Conservation (phyloP, 139 green algal species). For the Axilococcus clingmanii region DNA sequence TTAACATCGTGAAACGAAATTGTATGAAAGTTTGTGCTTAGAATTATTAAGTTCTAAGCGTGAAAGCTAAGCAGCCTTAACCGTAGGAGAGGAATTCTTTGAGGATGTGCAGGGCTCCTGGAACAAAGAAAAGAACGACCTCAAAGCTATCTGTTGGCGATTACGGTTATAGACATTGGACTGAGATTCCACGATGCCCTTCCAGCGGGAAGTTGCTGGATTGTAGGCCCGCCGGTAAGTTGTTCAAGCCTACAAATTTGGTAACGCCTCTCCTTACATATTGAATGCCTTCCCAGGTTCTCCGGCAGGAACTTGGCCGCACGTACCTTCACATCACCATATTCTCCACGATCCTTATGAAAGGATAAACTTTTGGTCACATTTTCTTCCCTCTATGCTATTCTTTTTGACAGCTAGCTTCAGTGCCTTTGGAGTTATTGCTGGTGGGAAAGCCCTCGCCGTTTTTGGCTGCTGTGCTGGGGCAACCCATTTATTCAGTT, state of each 20-base stretch:
- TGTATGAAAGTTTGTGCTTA: no score
- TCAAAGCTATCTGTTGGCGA: no score
- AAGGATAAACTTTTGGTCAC: constrained; percentile 75
- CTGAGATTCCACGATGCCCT: not conserved
- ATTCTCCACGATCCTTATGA: constrained; percentile 70
- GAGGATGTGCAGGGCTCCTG: no score
- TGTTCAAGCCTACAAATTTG: no score
- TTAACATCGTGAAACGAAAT: no score
- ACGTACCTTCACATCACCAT: constrained; percentile 48
- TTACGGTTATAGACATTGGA: no score
- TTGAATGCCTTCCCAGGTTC: no score
- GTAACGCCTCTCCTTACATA: no score
- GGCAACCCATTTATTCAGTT: constrained; percentile 58
- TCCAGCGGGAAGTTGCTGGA: not conserved
- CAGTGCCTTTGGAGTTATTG: not conserved
- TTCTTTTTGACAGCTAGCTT: constrained; percentile 40
- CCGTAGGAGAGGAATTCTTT: no score
- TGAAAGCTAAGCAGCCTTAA: no score
- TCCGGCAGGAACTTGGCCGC: constrained; percentile 39
- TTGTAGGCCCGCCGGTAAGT: constrained; percentile 19
- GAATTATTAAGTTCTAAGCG: no score
- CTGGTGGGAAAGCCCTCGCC: constrained; percentile 29
- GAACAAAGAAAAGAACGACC: no score
- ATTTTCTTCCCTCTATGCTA: constrained; percentile 44
- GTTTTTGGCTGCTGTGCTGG: constrained; percentile 58